Conservation (phyloP, 2,329 filamentous ascomycete genomes). For the Botrytis cinerea region DNA sequence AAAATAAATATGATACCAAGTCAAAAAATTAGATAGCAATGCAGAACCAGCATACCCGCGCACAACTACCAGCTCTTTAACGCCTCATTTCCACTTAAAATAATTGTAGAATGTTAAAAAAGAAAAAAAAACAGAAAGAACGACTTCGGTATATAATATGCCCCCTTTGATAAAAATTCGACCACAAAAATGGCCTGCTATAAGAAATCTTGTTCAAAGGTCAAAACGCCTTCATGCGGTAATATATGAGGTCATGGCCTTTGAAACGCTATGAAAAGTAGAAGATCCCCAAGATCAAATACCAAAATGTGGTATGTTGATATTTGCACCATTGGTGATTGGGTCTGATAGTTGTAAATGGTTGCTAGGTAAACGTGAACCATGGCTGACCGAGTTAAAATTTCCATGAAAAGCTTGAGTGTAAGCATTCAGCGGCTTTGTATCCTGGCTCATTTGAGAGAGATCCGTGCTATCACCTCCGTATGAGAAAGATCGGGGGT, state of each 20-base stretch:
- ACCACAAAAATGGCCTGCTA: constrained; percentile 13
- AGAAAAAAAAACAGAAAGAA: background rate
- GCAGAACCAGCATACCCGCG: constrained; percentile 22
- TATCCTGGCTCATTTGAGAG: constrained; percentile 4
- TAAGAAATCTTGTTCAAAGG: constrained; percentile 18
- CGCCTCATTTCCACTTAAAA: constrained; percentile 14
- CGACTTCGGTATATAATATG: constrained; percentile 15
- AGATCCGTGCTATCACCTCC: constrained; percentile 21
- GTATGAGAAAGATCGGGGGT: constrained; percentile 31
- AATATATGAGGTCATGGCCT: background rate
- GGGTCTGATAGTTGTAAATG: constrained; percentile 23
- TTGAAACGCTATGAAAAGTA: constrained; percentile 6
- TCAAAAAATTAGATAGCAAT: constrained; percentile 30
- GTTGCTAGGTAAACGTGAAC: constrained; percentile 11
- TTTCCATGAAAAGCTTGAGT: constrained; percentile 28
- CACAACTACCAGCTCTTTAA: constrained; percentile 12
- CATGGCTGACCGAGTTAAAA: constrained; percentile 29
- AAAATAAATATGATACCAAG: constrained; percentile 35
- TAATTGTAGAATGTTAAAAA: constrained; percentile 16
- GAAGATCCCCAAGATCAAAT: constrained; percentile 26
- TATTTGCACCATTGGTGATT: constrained; percentile 12
- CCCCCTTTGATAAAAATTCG: constrained; percentile 11
- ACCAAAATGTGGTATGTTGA: constrained; percentile 27
- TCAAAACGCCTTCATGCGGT: constrained; percentile 11
- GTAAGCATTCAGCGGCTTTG: constrained; percentile 20